Conservation (phyloP, 2,329 filamentous ascomycete genomes). For the Arthrinium phaeospermum region DNA sequence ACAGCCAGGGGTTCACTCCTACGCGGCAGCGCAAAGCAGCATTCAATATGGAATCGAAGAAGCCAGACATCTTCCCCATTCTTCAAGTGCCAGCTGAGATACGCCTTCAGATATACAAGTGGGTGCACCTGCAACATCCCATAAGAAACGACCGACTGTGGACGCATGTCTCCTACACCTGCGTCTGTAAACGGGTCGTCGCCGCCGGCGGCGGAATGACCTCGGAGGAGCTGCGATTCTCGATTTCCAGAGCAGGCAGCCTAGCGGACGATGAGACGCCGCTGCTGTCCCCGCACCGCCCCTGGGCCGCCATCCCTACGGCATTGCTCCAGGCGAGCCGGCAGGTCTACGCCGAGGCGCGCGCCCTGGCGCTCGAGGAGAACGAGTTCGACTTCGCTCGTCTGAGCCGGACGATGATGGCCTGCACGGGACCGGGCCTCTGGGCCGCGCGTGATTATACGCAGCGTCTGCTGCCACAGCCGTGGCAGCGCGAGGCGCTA, state of each 20-base stretch:
- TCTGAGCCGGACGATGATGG: neutral
- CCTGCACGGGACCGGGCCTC: neutral
- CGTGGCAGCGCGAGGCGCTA: conserved; percentile 50
- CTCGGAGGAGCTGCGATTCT: neutral
- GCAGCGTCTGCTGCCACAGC: conserved; percentile 38
- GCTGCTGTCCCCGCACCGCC: conserved; percentile 42
- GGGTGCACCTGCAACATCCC: conserved; percentile 46
- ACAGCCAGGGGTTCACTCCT: neutral
- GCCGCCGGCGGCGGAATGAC: neutral
- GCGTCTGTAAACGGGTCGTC: conserved; percentile 21
- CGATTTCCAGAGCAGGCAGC: neutral
- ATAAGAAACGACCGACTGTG: conserved; percentile 44
- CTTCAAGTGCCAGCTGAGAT: conserved; percentile 51
- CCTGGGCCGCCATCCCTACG: conserved; percentile 47
- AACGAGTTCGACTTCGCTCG: conserved; percentile 52
- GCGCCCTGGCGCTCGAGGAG: conserved; percentile 45
- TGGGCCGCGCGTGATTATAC: neutral
- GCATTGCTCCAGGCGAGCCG: conserved; percentile 44
- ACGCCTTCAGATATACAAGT: conserved; percentile 52
- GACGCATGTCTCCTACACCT: conserved; percentile 47
- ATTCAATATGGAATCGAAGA: neutral
- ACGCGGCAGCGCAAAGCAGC: neutral
- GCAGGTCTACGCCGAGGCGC: conserved; percentile 50
- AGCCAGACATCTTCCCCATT: conserved; percentile 31
- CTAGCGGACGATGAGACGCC: neutral